Base-by-base conservation (phyloP, 768 basidiomycete genomes). In the Rhizopogon salebrosus region DNA sequence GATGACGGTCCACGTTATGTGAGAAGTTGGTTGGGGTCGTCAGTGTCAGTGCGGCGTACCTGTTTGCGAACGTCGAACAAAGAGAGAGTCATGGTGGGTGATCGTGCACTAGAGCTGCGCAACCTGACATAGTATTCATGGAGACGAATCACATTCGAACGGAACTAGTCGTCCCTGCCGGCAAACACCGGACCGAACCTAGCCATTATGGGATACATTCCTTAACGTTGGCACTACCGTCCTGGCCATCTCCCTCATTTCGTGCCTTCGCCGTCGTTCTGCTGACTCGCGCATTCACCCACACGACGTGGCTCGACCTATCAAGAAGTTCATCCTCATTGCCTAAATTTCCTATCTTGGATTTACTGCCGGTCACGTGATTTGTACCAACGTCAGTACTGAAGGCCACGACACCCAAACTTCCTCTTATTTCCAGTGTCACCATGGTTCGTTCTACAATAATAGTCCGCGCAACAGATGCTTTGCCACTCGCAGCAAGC, bases 401-500 rank as follows among this genome's bases (percentile, higher is more conserved):
- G 27, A 26, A 20, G 31, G 46, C 49, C 29, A 38, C 52, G 49
- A 53, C 46, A 31, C 18, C 16, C 26, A 51, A 27, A 39, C 27
- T 23, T 41, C 27, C n/a, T 34, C 29, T n/a, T 20, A 29, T 29
- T 42, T 51, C 48, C 41, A n/a, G n/a, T n/a, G n/a, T n/a, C n/a
- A 61, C 51, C 57, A 94, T 94, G 92, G 92, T 94, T 55, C 83
- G 84, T 55, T 89, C 92, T 55, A 94, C 92, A 24, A 84, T 88
- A 55, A 83, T 94, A 62, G 91, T 89, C 16, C 78, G 92, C 54
- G 92, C 89, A 23, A 83, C 82, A 9, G 92, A 94, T 68, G 89
- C 88, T 23, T 79, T 98, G 20, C 95, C 95, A 14, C 78, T 98
- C 13, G 93, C 95, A 13, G 94, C 95, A 1, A 95, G 89, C 59